phyloP scores from a whole-genome alignment of 257 asterid genomes.

The Eucommia ulmoides region DNA sequence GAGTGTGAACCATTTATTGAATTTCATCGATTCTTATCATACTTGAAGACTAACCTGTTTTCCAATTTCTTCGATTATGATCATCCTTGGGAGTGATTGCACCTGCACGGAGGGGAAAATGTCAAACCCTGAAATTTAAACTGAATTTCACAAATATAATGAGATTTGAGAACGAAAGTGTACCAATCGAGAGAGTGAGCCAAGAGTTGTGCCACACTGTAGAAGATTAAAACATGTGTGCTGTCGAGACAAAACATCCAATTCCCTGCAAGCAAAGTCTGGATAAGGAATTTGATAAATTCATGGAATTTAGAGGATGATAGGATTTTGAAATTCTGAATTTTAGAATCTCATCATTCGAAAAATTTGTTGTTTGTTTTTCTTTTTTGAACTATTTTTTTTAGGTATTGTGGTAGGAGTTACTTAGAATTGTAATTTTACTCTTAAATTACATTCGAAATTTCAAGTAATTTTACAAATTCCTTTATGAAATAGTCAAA shows the following conservation, averaged over 20 bases:
- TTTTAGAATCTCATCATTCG: too few relatives aligned
- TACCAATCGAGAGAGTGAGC: slow-evolving; percentile 92
- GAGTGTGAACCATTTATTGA: background rate
- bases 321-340: too few relatives aligned
- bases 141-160: background rate
- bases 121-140: slow-evolving; percentile 13
- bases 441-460: too few relatives aligned
- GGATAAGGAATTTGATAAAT: too few relatives aligned
- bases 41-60: slow-evolving; percentile 44
- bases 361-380: too few relatives aligned
- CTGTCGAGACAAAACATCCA: slow-evolving; percentile 79
- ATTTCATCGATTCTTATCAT: background rate
- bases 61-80: slow-evolving; percentile 84
- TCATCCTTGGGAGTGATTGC: slow-evolving; percentile 98
- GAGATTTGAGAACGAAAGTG: slow-evolving; percentile 2
- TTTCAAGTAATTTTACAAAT: too few relatives aligned
- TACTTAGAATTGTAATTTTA: too few relatives aligned
- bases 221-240: slow-evolving; percentile 89
- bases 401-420: too few relatives aligned
- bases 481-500: too few relatives aligned
- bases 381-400: too few relatives aligned
- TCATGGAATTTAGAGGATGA: too few relatives aligned
- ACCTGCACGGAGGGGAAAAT: slow-evolving; percentile 41
- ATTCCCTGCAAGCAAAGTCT: slow-evolving; percentile 84
- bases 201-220: slow-evolving; percentile 84